Evolutionary conservation across 768 basidiomycete species (phyloP), one percentile per base, ranked within the genome.

Genomic region (Phaeotremella skinneri): DNA sequence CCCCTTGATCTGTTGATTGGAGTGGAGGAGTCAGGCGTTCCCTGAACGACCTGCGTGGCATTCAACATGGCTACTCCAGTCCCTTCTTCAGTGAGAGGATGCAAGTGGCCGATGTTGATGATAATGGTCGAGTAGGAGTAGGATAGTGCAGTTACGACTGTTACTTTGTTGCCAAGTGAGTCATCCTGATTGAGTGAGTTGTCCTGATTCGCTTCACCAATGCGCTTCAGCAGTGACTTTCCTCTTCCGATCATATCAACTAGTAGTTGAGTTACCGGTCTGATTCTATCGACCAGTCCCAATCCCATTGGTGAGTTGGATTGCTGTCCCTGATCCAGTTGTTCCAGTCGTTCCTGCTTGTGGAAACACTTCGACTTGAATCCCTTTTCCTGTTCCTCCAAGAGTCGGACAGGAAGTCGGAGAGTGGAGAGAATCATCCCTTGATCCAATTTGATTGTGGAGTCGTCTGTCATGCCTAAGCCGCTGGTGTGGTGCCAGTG

Each of bases 401-500:
- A 17, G 7, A 7, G 34, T 37, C 34, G 34, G 34, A 17, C n/a
- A 37, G 7, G 7, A 37, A 37, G 34, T 37, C 17, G 34, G 7
- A 17, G 7, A 17, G 34, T 37, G 34, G 34, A 37, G 7, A 37
- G 34, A 17, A 37, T 37, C 34, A 37, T 37, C 17, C 34, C 34
- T 37, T 37, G 34, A 7, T 7, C 17, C 9, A 7, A 7, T 17
- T 37, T 37, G 7, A 17, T 17, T 37, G 34, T 37, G 9, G 34
- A 37, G 34, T 37, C 34, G 52, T 59, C 49, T 9, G 20, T 23
- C 16, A 23, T n/a, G n/a, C n/a, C n/a, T n/a, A n/a, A n/a, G n/a
- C n/a, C n/a, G n/a, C n/a, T n/a, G n/a, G n/a, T n/a, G 26, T 50
- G 16, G 9, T 50, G 20, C 20, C 16, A 16, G 29, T 50, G 49